Evolutionary conservation across 2,329 filamentous ascomycete species (phyloP).

Genomic region (Cylindrodendrum hubeiense): DNA sequence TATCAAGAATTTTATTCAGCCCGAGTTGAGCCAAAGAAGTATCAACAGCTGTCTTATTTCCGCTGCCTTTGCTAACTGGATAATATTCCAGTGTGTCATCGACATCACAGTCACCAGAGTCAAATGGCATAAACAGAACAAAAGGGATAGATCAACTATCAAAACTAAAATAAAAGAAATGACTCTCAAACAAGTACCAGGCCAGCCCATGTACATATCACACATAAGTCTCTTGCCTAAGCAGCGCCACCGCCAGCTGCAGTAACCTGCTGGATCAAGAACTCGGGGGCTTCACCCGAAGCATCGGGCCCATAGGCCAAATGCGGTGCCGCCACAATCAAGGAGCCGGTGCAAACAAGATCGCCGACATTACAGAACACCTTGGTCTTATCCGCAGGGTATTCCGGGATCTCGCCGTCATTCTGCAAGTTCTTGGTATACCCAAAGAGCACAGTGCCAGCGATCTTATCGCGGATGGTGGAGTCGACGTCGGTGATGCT

Average conservation of each 20-base stretch:
- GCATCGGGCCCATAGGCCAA: neutral
- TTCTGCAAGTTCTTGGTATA: conserved; percentile 57
- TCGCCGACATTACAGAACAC: conserved; percentile 53
- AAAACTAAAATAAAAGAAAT: neutral
- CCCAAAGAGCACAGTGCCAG: conserved; percentile 51
- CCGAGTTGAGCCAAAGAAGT: too few species aligned
- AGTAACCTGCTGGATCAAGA: neutral
- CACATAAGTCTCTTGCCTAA: neutral
- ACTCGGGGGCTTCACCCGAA: neutral
- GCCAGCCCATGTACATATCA: neutral
- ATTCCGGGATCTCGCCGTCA: conserved; percentile 51
- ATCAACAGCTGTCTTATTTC: too few species aligned
- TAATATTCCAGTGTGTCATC: too few species aligned
- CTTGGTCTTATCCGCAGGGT: conserved; percentile 45
- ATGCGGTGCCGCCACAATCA: conserved; percentile 50
- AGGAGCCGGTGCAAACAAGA: conserved; percentile 48
- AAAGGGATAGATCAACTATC: neutral
- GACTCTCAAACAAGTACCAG: neutral
- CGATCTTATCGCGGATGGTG: conserved; percentile 48
- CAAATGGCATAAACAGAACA: too few species aligned
- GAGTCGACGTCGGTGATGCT: conserved; percentile 49
- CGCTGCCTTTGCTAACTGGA: too few species aligned
- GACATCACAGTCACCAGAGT: too few species aligned
- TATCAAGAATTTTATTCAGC: too few species aligned
- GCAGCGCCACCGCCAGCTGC: neutral